Evolutionary conservation across 495 filamentous ascomycete genomes (phyloP), one percentile per base, ranked within the genome.

Genomic region (Podospora tetraspora): DNA sequence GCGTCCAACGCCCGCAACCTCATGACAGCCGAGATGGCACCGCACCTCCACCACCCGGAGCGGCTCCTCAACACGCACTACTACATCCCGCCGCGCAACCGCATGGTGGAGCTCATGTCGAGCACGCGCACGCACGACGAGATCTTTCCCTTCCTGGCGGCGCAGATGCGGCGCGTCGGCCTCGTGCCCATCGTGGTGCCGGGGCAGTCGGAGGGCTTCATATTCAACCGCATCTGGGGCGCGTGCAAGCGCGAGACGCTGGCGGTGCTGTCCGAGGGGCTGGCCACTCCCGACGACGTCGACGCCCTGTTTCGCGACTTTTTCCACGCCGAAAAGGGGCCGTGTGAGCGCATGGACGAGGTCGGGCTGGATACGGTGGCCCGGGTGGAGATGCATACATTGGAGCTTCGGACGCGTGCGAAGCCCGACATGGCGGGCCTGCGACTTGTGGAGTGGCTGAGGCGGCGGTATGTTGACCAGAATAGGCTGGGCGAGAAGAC

Each of bases 141-240:
- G 2, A 75, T 88, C 11, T 80, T 88, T 64, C 67, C 74, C 0
- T 82, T 84, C 43, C 32, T 88, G 70, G 74, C 70, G 0, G 68
- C 72, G 22, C 69, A 80, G 66, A 78, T 83, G 75, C 68, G 72
- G 11, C 79, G 81, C 43, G 78, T 82, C 57, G 86, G 82, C 1
- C 70, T 82, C 19, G 62, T 58, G 10, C 84, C 85, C 64, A 43
- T 79, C 72, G 71, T 74, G 64, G 70, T 84, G 2, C 76, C 77
- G 12, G 71, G 74, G 34, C 75, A 88, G 71, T 84, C 81, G 3
- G 81, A 77, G 19, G 87, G 87, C 66, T 84, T 88, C 65, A 80
- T 89, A 22, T 85, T 87, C 75, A 86, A 87, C 66, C 82, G 87
- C 7, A 79, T 89, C 58, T 89, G 85, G 85, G 86, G 81, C 0